Evolutionary conservation across 2,329 filamentous ascomycete species (phyloP), one percentile per base, ranked within the genome.

Genomic region (Microcera coccophila): DNA sequence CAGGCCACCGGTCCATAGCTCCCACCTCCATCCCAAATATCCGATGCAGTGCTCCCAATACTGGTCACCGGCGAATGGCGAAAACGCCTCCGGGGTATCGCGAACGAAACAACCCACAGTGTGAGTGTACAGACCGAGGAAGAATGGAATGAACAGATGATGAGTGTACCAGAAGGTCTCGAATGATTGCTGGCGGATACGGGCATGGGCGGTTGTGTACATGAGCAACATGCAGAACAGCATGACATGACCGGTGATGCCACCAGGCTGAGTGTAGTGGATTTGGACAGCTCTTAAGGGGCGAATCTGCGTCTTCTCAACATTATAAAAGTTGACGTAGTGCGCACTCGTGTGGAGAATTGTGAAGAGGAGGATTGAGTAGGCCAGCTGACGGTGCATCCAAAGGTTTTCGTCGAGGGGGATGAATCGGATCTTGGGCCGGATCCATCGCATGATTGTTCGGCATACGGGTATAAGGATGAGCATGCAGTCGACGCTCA

Each of bases 101-200:
- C 93, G 87, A 29, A 98, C 93, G 70, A 98, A 98, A 69, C 93
- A 98, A 46, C 90, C 90, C 7, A 87, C 88, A 2, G 93, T 91
- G 66, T 98, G 93, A 11, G 91, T 97, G 68, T 97, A 98, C 55
- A 98, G 82, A 35, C 81, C 91, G 34, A 98, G 76, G 60, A 97
- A 70, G 67, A 98, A 98, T 2, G 93, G 91, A 47, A 98, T 86
- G 61, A 97, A 97, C n/a, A 98, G 79, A 60, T 98, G 93, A 68
- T 98, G 93, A 1, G 90, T 95, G 69, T 98, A 98, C 93, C 93
- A 98, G 65, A 98, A 98, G 0, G 91, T 94, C 70, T 98, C 93
- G 62, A 90, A 98, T 0, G 89, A 95, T 64, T 98, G 93, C 64
- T 97, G 91, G 41, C 93, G 86, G 53, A 98, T 97, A 54, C 88